Evolutionary conservation across 202 grass and related monocot species (phyloP).

Genomic region (Panicum virgatum): DNA sequence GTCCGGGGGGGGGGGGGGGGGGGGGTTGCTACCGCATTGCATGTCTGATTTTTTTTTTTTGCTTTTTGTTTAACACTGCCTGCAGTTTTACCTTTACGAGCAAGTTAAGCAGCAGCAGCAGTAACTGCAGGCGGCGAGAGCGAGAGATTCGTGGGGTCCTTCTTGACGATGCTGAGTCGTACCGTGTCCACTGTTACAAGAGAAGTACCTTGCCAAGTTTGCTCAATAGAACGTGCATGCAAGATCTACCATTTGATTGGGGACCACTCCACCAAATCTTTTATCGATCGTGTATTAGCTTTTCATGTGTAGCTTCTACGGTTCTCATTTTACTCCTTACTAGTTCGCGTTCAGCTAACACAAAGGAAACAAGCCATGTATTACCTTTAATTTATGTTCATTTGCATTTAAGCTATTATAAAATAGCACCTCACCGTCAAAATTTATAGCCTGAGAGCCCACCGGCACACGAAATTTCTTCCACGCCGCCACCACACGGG

Average conservation of each 20-base stretch:
- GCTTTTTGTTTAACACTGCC: too few relatives aligned
- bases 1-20: too few relatives aligned
- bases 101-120: not conserved
- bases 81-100: too few relatives aligned
- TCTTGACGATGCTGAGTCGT: too few relatives aligned
- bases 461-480: not conserved
- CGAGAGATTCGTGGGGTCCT: too few relatives aligned
- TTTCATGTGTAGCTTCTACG: not conserved
- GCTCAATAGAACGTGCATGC: not conserved
- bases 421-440: not conserved
- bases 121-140: too few relatives aligned
- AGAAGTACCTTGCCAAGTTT: not conserved
- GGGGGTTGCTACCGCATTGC: too few relatives aligned
- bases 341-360: not conserved
- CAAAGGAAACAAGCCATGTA: not conserved
- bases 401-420: too few relatives aligned
- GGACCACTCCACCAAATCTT: not conserved
- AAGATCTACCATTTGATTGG: not conserved
- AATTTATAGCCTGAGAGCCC: not conserved
- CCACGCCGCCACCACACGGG: not conserved
- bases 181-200: not conserved
- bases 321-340: not conserved
- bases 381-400: not conserved
- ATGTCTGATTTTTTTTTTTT: too few relatives aligned
- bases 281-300: not conserved